Evolutionary conservation across 306 rosid genomes (phyloP), one percentile per base, ranked within the genome.

Genomic region (Medicago arabica): DNA sequence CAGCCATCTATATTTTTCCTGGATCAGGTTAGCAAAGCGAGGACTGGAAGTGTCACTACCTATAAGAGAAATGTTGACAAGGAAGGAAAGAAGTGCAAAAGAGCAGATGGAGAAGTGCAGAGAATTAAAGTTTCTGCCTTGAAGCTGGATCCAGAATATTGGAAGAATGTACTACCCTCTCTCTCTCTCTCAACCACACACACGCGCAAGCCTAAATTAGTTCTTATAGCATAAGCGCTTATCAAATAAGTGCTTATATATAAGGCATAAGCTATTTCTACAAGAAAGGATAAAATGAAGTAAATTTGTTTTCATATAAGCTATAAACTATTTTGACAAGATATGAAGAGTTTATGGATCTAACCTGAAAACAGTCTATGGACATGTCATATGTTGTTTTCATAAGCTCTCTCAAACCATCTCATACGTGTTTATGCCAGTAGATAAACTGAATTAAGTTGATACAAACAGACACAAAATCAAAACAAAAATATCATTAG

Each of bases 71-170:
- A 60, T 40, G 73, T 3, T 72, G 66, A 11, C 31, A 49, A 76
- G 8, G 76, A 74, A 5, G 83, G 17, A 21, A 72, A 57, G 41
- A 77, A 47, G 15, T 96, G 99, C 83, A 65, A 12, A 7, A 68
- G 5, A 18, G 18, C 44, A 62, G 81, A 13, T 36, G 59, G 47
- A 79, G 78, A 76, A 14, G 75, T 88, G 73, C 69, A 83, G 63
- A 83, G 72, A 47, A 80, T 96, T 78, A 62, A 34, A 67, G 96
- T 90, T 60, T 84, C 91, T 60, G 83, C 96, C 14, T 59, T 83
- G 89, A 96, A 87, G 85, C 83, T 90, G 86, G 87, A 92, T 28
- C 73, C 84, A 2, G 79, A 64, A 34, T 79, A 84, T 41, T 92
- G 96, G 97, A 85, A 83, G 8, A 84, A 85, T 84, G 99, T 95